Conservation (phyloP, 768 basidiomycete species). For the Pisolithus microcarpus region DNA sequence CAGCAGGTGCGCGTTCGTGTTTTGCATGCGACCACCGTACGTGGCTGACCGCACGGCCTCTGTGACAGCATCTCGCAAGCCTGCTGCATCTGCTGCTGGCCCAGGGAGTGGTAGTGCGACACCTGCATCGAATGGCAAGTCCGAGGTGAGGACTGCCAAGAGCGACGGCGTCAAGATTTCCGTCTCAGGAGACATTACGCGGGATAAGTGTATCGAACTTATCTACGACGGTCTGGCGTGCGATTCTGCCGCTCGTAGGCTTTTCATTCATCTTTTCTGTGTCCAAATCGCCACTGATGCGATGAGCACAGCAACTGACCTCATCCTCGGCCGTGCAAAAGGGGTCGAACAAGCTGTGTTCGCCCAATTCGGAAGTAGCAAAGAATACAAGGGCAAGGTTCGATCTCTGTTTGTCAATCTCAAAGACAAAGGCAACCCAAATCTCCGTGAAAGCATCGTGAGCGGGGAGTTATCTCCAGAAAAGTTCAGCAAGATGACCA, state of each 20-base stretch:
- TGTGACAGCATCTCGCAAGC: slow-evolving; percentile 20
- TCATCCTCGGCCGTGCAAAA: slow-evolving; percentile 57
- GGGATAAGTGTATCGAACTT: slow-evolving; percentile 85
- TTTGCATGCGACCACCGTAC: not conserved
- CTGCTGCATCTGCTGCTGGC: slow-evolving; percentile 29
- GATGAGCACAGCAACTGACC: slow-evolving; percentile 49
- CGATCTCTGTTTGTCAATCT: slow-evolving; percentile 87
- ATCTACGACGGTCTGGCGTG: slow-evolving; percentile 85
- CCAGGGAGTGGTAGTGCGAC: slow-evolving; percentile 33
- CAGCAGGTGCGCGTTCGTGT: slow-evolving; percentile 30
- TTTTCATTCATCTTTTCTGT: not conserved
- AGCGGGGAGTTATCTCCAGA: slow-evolving; percentile 68
- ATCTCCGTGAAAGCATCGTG: slow-evolving; percentile 76
- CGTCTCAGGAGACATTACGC: slow-evolving; percentile 59
- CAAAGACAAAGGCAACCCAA: slow-evolving; percentile 92
- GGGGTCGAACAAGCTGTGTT: slow-evolving; percentile 66
- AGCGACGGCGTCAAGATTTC: slow-evolving; percentile 58
- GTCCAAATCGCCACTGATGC: slow-evolving; percentile 4
- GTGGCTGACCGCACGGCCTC: not conserved
- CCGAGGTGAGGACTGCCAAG: slow-evolving; percentile 50
- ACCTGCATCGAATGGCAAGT: slow-evolving; percentile 26
- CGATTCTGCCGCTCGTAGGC: slow-evolving; percentile 86
- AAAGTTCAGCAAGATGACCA: slow-evolving; percentile 73
- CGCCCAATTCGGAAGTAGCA: slow-evolving; percentile 37
- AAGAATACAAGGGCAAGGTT: slow-evolving; percentile 68